Evolutionary conservation across 495 filamentous ascomycete genomes (phyloP).

Genomic region (Aspergillus sclerotioniger): DNA sequence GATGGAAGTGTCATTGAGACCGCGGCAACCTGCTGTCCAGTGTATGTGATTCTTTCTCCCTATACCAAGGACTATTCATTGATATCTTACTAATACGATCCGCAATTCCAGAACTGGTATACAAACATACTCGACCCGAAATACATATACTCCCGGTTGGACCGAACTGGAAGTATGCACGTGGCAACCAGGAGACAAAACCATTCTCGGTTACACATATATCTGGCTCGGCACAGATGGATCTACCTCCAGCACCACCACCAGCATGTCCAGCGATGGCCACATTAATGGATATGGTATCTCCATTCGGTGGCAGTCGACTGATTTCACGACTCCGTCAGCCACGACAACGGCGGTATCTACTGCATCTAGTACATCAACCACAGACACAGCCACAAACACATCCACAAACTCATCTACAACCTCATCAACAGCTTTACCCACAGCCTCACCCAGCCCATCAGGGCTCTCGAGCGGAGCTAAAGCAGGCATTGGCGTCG

Average conservation of each 20-base stretch:
- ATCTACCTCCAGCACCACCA: neutral
- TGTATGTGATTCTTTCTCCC: neutral
- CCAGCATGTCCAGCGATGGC: constrained; percentile 1
- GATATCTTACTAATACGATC: neutral
- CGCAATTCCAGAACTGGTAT: neutral
- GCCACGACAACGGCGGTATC: neutral
- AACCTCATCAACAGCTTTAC: neutral
- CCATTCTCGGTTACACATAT: neutral
- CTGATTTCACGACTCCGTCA: neutral
- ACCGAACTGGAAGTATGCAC: neutral
- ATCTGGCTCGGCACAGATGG: constrained; percentile 3
- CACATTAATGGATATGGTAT: constrained; percentile 1
- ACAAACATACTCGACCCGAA: constrained; percentile 2
- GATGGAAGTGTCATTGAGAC: neutral
- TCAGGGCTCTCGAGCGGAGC: neutral
- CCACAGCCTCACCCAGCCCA: neutral
- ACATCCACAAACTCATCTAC: neutral
- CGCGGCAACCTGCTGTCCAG: constrained; percentile 6
- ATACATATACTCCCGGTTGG: neutral
- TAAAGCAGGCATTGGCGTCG: neutral
- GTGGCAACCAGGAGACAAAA: neutral
- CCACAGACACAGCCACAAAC: neutral
- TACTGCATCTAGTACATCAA: neutral
- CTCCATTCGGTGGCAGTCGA: neutral
- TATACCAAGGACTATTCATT: neutral